phyloP scores from a whole-genome alignment of 2,329 filamentous ascomycete species.

The Hyphodiscus sp. region DNA sequence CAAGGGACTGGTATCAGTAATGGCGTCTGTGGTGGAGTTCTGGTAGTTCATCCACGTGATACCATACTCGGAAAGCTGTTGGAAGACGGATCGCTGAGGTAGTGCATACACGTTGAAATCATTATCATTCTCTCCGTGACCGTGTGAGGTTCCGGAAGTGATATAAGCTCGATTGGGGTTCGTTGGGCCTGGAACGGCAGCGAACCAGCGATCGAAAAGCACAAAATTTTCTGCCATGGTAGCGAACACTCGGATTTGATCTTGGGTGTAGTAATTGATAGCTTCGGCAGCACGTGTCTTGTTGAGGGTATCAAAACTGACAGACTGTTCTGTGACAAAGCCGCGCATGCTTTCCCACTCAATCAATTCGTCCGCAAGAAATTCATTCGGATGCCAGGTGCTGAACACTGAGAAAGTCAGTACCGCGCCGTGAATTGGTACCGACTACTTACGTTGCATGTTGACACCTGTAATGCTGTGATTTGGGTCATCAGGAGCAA shows the following conservation, averaged over 20 bases:
- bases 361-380: slow-evolving; percentile 10
- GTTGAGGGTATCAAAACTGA: slow-evolving; percentile 31
- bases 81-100: slow-evolving; percentile 35
- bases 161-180: slow-evolving; percentile 30
- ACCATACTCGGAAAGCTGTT: slow-evolving; percentile 34
- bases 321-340: slow-evolving; percentile 37
- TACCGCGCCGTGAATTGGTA: background rate
- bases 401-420: slow-evolving; percentile 28
- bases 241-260: slow-evolving; percentile 36
- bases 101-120: slow-evolving; percentile 30
- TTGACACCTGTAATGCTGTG: slow-evolving; percentile 37
- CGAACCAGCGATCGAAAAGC: slow-evolving; percentile 39
- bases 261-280: slow-evolving; percentile 38
- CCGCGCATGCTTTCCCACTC: slow-evolving; percentile 32
- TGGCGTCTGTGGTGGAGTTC: slow-evolving; percentile 32
- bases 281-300: slow-evolving; percentile 34
- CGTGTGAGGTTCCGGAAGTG: slow-evolving; percentile 35
- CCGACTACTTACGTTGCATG: slow-evolving; percentile 29
- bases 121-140: slow-evolving; percentile 33
- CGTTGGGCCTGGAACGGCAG: slow-evolving; percentile 34
- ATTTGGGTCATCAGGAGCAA: slow-evolving; percentile 37
- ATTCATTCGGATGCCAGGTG: slow-evolving; percentile 32
- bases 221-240: slow-evolving; percentile 37
- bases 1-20: slow-evolving; percentile 28
- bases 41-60: slow-evolving; percentile 42